phyloP scores from a whole-genome alignment of 345 rosid genomes.

The Populus nigra region DNA sequence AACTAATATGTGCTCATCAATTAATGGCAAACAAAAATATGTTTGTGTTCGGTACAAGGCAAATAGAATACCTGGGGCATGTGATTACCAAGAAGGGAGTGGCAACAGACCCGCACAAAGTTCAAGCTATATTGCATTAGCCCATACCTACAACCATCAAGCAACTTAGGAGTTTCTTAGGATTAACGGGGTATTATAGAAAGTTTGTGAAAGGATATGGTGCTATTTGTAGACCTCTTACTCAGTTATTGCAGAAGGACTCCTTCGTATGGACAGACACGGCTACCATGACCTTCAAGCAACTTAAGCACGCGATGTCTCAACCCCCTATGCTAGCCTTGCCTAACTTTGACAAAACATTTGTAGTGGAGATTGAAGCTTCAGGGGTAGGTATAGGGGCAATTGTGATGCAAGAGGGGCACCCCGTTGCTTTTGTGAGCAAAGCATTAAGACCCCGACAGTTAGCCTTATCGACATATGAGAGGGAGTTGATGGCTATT shows the following conservation, averaged over 20 bases:
- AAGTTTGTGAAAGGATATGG: not conserved
- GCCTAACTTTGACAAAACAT: not conserved
- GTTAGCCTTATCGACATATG: no score
- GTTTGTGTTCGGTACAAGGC: rapidly evolving
- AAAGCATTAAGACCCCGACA: not conserved
- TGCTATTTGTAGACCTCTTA: not conserved
- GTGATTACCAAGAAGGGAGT: not conserved
- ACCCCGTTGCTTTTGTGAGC: not conserved
- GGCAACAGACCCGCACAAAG: not conserved
- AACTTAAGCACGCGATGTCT: rapidly evolving
- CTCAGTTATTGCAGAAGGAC: not conserved
- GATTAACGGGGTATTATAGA: not conserved
- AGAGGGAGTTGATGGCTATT: no score
- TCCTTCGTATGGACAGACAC: not conserved
- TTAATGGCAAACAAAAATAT: not conserved
- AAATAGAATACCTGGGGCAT: not conserved
- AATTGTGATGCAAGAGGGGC: no score
- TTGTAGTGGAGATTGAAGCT: no score
- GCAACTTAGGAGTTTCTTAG: not conserved
- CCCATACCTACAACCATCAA: not conserved
- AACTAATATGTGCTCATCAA: not conserved
- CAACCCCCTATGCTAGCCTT: not conserved
- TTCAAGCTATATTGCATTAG: not conserved
- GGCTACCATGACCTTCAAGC: not conserved
- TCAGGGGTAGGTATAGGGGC: no score